These are phyloP conservation scores for Mycena albidolilacea DNA, from an alignment of 768 basidiomycete genomes.

Conservation along the genomic window DNA sequence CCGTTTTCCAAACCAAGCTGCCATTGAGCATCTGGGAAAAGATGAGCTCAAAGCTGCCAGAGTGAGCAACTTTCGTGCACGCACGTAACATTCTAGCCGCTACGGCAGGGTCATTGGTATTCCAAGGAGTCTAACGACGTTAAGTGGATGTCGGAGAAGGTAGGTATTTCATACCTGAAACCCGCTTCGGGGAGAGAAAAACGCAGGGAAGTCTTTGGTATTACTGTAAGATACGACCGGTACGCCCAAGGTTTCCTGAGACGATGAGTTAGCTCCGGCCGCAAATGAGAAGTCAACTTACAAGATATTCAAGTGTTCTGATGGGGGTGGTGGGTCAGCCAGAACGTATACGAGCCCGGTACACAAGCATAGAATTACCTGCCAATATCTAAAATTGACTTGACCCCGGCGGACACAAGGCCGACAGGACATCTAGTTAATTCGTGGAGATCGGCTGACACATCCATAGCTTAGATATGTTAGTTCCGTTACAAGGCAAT, in stretches of 20 bases:
- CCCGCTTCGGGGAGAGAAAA: conserved; percentile 90
- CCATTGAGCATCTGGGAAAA: conserved; percentile 71
- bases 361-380: conserved; percentile 56
- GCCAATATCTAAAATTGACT: conserved; percentile 95
- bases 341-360: background rate
- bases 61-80: conserved; percentile 41
- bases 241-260: conserved; percentile 94
- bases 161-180: conserved; percentile 66
- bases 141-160: conserved; percentile 10
- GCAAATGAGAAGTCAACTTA: conserved; percentile 46
- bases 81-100: conserved; percentile 86
- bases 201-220: conserved; percentile 92
- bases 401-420: conserved; percentile 93
- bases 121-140: conserved; percentile 81
- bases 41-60: conserved; percentile 13
- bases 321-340: conserved; percentile 7
- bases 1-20: conserved; percentile 84
- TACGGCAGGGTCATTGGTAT: conserved; percentile 67
- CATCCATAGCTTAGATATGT: conserved; percentile 83
- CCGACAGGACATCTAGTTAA: conserved; percentile 92
- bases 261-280: background rate
- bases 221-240: conserved; percentile 87
- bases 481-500: background rate
- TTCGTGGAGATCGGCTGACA: conserved; percentile 95
- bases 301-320: conserved; percentile 87